Conservation (phyloP, 192 early-diverging fungal species). For the Gamsiella multidivaricata region DNA sequence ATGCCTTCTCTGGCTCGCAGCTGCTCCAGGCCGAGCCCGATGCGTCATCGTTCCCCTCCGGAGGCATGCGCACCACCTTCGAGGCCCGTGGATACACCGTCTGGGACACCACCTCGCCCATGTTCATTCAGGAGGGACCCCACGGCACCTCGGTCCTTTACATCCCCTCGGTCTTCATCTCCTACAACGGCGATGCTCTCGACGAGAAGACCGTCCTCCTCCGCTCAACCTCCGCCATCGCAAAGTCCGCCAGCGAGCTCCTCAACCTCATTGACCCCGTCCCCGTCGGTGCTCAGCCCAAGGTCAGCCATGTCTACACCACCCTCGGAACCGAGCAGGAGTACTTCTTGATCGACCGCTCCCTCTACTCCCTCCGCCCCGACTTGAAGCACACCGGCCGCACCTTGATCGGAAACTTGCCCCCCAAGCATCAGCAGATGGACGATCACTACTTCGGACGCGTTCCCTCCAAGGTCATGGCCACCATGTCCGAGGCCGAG, state of each 20-base stretch:
- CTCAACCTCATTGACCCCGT: slow-evolving; percentile 80
- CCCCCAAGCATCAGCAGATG: slow-evolving; percentile 98
- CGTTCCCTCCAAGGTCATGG: slow-evolving; percentile 93
- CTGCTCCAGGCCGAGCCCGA: slow-evolving; percentile 99
- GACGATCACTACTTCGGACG: slow-evolving; percentile 99
- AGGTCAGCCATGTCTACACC: slow-evolving; percentile 86
- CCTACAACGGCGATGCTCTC: slow-evolving; percentile 99
- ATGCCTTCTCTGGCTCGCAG: slow-evolving; percentile 96
- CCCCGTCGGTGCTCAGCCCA: slow-evolving; percentile 64
- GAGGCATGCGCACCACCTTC: slow-evolving; percentile 97
- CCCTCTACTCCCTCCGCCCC: slow-evolving; percentile 91
- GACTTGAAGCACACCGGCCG: slow-evolving; percentile 98
- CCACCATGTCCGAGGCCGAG: slow-evolving; percentile 93
- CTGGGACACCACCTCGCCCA: slow-evolving; percentile 97
- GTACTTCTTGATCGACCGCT: slow-evolving; percentile 98
- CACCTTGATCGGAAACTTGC: slow-evolving; percentile 92
- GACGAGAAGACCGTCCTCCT: slow-evolving; percentile 99
- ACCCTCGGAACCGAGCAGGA: slow-evolving; percentile 99
- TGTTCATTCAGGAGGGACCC: slow-evolving; percentile 94
- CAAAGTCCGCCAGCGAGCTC: slow-evolving; percentile 83
- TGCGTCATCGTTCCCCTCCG: slow-evolving; percentile 98
- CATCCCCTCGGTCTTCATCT: slow-evolving; percentile 98
- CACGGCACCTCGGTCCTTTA: slow-evolving; percentile 95
- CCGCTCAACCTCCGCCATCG: slow-evolving; percentile 89
- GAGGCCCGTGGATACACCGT: slow-evolving; percentile 99